Conservation (phyloP, 2,329 filamentous ascomycete genomes). For the Cladophialophora psammophila region DNA sequence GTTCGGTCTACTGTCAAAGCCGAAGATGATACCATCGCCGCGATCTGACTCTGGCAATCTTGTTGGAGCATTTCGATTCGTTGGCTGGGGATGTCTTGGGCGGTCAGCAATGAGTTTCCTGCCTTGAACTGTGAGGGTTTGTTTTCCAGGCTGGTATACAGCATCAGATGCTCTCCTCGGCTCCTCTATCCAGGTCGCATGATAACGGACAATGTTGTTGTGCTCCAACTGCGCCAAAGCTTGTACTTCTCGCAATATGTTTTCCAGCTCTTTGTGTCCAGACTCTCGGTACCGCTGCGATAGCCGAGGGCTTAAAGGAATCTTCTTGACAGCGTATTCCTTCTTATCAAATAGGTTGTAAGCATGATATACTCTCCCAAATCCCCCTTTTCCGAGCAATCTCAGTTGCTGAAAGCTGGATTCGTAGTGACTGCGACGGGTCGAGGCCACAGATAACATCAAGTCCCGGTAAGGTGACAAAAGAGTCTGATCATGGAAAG, state of each 20-base stretch:
- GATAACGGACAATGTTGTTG: constrained; percentile 71
- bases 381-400: constrained; percentile 69
- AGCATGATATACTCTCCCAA: constrained; percentile 69
- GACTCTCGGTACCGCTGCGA: constrained; percentile 61
- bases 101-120: constrained; percentile 27
- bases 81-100: constrained; percentile 4
- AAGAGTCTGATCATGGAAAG: constrained; percentile 22
- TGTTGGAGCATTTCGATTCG: not conserved
- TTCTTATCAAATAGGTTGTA: constrained; percentile 67
- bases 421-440: constrained; percentile 52
- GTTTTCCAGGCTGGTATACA: constrained; percentile 10
- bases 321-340: constrained; percentile 71
- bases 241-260: constrained; percentile 66
- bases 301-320: constrained; percentile 62
- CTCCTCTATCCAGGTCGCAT: constrained; percentile 68
- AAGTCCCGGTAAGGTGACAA: constrained; percentile 36
- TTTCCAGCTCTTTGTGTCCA: constrained; percentile 62
- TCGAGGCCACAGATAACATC: constrained; percentile 39
- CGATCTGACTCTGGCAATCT: constrained; percentile 6
- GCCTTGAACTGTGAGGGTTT: constrained; percentile 24
- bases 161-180: constrained; percentile 25
- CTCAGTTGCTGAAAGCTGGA: constrained; percentile 62
- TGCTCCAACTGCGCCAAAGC: constrained; percentile 69
- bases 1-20: constrained; percentile 30
- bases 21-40: constrained; percentile 35